Conservation (phyloP, 2,329 filamentous ascomycete species). For the Calonectria crousiana region DNA sequence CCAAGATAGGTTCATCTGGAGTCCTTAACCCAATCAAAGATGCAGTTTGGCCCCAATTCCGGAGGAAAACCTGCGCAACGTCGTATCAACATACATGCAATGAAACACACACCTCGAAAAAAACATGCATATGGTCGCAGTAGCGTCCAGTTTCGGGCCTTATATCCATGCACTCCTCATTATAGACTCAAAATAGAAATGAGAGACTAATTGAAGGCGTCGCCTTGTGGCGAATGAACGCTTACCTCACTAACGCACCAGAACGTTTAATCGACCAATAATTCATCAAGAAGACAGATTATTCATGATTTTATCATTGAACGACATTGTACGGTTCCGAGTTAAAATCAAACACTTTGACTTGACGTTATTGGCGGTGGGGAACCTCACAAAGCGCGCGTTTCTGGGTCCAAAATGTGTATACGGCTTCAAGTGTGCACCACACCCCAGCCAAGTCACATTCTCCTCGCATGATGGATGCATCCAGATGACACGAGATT, state of each 20-base stretch:
- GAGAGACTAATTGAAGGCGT: neutral
- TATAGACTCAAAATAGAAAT: neutral
- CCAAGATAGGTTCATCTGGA: neutral
- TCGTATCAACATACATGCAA: neutral
- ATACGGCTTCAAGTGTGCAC: neutral
- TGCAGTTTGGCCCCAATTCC: neutral
- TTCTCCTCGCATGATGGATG: neutral
- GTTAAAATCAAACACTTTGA: neutral
- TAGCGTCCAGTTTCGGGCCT: neutral
- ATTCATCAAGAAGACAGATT: too few species aligned
- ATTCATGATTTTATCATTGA: neutral
- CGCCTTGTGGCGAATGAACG: neutral
- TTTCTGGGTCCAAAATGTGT: neutral
- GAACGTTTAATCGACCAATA: too few species aligned
- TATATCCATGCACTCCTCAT: neutral
- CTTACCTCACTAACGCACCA: too few species aligned
- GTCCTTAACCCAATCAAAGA: neutral
- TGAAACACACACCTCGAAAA: neutral
- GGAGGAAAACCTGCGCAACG: constrained; percentile 1
- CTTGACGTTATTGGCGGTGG: neutral
- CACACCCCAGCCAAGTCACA: neutral
- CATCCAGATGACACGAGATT: neutral
- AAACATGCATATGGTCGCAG: neutral
- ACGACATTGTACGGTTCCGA: neutral
- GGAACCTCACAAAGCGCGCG: neutral